Evolutionary conservation across 495 filamentous ascomycete species (phyloP).

Genomic region (Penicillium dipodomyicola): DNA sequence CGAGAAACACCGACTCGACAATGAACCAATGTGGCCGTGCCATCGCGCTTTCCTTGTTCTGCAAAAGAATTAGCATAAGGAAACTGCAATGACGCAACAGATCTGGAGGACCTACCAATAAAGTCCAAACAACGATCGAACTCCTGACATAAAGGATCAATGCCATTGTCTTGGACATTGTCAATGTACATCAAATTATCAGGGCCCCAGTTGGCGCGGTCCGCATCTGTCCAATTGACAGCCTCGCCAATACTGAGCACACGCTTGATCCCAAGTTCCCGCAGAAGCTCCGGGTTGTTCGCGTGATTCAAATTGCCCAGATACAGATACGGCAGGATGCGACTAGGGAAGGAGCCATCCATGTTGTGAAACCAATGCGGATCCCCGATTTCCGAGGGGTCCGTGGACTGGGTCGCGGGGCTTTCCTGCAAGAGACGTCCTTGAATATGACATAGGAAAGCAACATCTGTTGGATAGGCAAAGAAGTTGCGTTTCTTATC

Average conservation of each 20-base stretch:
- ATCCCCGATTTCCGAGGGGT: conserved; percentile 42
- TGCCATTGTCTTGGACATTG: conserved; percentile 92
- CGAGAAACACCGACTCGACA: conserved; percentile 94
- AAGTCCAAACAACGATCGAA: conserved; percentile 87
- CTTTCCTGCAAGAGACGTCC: conserved; percentile 63
- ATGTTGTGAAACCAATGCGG: conserved; percentile 80
- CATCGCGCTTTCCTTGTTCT: conserved; percentile 73
- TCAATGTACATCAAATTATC: conserved; percentile 78
- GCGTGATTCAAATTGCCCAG: conserved; percentile 89
- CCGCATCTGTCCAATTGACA: conserved; percentile 70
- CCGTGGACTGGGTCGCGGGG: conserved; percentile 27
- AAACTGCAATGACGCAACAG: neutral
- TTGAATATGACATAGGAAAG: conserved; percentile 71
- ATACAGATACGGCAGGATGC: conserved; percentile 92
- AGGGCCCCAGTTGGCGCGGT: conserved; percentile 63
- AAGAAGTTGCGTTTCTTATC: conserved; percentile 89
- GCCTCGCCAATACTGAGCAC: conserved; percentile 94
- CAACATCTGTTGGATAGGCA: conserved; percentile 86
- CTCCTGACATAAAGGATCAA: conserved; percentile 84
- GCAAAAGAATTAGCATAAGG: conserved; percentile 11
- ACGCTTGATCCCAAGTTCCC: conserved; percentile 75
- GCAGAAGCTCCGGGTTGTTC: conserved; percentile 83
- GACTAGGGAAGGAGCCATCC: conserved; percentile 87
- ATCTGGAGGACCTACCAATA: conserved; percentile 66
- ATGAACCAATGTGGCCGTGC: conserved; percentile 88